Evolutionary conservation across 2,329 filamentous ascomycete species (phyloP).

Genomic region (Aspergillus transmontanensis): DNA sequence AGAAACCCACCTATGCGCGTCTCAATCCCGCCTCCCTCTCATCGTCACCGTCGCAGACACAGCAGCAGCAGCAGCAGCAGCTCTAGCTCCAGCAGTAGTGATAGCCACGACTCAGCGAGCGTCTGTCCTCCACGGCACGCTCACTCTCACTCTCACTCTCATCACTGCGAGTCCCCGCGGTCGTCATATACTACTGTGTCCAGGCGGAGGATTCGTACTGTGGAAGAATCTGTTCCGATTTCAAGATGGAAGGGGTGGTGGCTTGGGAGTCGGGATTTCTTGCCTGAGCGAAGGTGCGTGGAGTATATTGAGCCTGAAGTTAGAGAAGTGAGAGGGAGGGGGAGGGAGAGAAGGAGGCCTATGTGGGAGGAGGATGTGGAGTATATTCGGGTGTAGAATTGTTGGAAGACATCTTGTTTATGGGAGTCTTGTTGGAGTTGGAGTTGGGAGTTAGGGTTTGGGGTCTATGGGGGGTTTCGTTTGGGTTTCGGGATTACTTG

Average conservation of each 20-base stretch:
- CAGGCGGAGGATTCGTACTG: slow-evolving; percentile 10
- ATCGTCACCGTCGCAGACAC: background rate
- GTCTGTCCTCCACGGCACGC: background rate
- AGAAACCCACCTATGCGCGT: slow-evolving; percentile 10
- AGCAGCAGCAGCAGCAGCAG: slow-evolving; percentile 8
- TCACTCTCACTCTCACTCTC: background rate
- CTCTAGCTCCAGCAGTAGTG: background rate
- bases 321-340: slow-evolving; percentile 1
- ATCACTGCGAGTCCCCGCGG: background rate
- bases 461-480: background rate
- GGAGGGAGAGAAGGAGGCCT: slow-evolving; percentile 4
- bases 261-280: slow-evolving; percentile 4
- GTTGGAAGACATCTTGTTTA: too few relatives aligned
- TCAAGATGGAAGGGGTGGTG: background rate
- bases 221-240: slow-evolving; percentile 16
- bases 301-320: slow-evolving; percentile 18
- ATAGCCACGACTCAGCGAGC: slow-evolving; percentile 4
- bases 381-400: slow-evolving; percentile 19
- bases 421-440: background rate
- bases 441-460: background rate
- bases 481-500: background rate
- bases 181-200: slow-evolving; percentile 17
- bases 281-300: slow-evolving; percentile 12
- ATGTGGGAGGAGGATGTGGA: slow-evolving; percentile 17
- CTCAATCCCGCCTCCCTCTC: background rate